A percentile compares a stretch with the other conserved stretches of the same genome.
Evolutionary conservation across 352 stramenopile species (phyloP).

Genomic region (Globisporangium carolinianum): DNA sequence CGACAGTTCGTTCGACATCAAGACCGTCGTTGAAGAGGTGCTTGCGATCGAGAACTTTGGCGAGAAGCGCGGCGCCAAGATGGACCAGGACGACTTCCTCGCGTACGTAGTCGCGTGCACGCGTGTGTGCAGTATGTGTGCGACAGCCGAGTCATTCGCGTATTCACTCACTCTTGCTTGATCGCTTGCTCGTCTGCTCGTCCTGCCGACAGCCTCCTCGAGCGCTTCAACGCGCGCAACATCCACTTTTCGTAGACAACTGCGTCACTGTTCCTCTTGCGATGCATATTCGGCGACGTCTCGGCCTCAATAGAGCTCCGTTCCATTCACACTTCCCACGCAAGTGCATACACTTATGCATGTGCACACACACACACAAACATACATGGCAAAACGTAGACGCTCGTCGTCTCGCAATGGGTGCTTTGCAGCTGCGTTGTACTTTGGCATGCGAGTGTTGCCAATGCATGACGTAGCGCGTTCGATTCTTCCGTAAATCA

Average conservation of each 20-base stretch:
- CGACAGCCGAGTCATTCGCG: neutral
- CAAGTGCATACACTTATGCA: neutral
- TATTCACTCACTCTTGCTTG: too few relatives aligned
- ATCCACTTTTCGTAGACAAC: conserved; percentile 92
- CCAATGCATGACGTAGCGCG: too few relatives aligned
- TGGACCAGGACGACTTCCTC: conserved; percentile 98
- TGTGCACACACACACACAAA: neutral
- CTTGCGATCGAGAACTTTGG: conserved; percentile 84
- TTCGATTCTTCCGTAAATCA: too few relatives aligned
- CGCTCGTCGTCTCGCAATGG: too few relatives aligned
- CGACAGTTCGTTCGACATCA: conserved; percentile 82
- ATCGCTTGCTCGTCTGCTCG: too few relatives aligned
- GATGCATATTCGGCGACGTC: neutral
- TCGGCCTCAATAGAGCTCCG: neutral
- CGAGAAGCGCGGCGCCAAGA: conserved; percentile 91
- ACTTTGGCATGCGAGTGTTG: too few relatives aligned
- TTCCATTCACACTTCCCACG: neutral
- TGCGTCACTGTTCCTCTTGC: neutral
- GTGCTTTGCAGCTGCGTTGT: too few relatives aligned
- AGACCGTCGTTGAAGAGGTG: conserved; percentile 92
- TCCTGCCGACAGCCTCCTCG: conserved; percentile 62
- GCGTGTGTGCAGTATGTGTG: neutral
- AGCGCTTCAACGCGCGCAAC: conserved; percentile 94
- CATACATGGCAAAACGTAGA: neutral
- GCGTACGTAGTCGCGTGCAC: conserved; percentile 30